Evolutionary conservation across 768 basidiomycete species (phyloP), one percentile per base, ranked within the genome.

Genomic region (Tricholoma sp.): DNA sequence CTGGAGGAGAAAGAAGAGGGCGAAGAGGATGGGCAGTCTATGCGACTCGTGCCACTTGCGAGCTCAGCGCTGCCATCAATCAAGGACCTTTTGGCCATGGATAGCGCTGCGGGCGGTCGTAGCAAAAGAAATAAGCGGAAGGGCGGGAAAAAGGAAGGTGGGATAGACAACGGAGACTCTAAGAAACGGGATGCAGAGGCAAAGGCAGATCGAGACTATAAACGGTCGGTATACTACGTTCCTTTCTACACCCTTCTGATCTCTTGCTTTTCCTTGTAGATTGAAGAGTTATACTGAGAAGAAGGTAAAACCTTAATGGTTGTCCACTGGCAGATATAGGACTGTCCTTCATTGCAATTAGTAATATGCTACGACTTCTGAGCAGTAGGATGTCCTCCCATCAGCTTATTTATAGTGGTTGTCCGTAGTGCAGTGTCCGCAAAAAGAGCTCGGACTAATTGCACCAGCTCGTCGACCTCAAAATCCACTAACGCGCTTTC

Each of bases 401-500:
- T 70, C 39, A 94, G 71, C 72, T 86, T 92, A 59, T 85, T 83
- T 63, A 97, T 88, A 4, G 89, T 91, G 61, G 80, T 85, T 53
- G 90, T 82, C 72, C 95, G 81, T 68, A 94, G 71, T 36, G 82
- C 78, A 9, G 89, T 92, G 68, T 96, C 94, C 24, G 92, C 88
- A 68, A 98, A 98, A 48, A 98, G 76, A 0, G 94, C 94, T 41
- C 79, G 78, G 28, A 97, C 82, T n/a, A 98, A 79, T 60, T 79
- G 78, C 41, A 86, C 84, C 4, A 98, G 75, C 70, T 98, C 95
- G 29, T 89, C 82, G 7, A 86, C 79, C 59, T 89, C 83, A 68
- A 94, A 98, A 70, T 98, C 95, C 31, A 96, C 85, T 60, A 98
- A 74, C 5, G 91, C 87, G 9, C 94, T 92, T 63, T 90, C 86